Conservation (phyloP, 2,329 filamentous ascomycete genomes). For the Sclerotinia subarctica region DNA sequence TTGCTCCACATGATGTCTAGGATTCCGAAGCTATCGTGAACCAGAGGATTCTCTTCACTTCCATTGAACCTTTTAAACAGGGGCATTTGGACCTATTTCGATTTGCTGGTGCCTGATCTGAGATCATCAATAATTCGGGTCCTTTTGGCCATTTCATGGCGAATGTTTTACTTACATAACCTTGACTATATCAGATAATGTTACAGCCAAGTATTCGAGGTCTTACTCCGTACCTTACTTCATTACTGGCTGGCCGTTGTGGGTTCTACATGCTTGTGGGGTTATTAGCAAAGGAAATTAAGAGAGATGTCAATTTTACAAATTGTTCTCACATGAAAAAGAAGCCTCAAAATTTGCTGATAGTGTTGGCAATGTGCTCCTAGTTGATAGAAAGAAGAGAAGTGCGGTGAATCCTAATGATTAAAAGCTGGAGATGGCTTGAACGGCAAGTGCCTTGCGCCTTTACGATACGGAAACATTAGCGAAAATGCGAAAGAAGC, state of each 20-base stretch:
- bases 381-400: neutral
- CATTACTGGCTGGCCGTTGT: slow-evolving; percentile 2
- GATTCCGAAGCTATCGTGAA: neutral
- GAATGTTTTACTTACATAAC: neutral
- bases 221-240: neutral
- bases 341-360: neutral
- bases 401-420: neutral
- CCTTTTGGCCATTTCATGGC: neutral
- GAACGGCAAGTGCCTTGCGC: slow-evolving; percentile 15
- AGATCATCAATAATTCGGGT: slow-evolving; percentile 6
- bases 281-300: neutral
- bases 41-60: neutral
- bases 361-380: neutral
- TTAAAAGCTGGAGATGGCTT: neutral
- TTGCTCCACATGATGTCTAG: neutral
- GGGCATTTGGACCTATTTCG: neutral
- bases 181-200: neutral
- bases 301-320: neutral
- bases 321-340: neutral
- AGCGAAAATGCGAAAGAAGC: slow-evolving; percentile 7
- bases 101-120: slow-evolving; percentile 14
- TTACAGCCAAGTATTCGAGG: neutral
- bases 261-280: neutral
- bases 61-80: neutral
- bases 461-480: neutral